Base-by-base conservation (phyloP, 73 alveolate genomes). In the Durusdinium trenchii region DNA sequence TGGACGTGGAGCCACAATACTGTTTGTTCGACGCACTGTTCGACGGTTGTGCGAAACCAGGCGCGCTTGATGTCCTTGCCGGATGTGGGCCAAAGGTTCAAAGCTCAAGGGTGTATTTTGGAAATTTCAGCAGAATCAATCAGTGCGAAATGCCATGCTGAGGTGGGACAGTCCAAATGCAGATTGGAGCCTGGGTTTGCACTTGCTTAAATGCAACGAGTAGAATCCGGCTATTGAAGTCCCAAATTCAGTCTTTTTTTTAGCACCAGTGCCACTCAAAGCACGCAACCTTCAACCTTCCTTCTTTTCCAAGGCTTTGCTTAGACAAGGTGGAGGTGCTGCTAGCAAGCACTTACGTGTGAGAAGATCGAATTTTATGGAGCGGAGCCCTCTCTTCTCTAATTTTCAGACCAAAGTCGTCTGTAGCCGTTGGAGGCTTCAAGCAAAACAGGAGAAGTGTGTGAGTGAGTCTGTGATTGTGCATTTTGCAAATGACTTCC, bases 51-150 rank as follows among this genome's bases (percentile, higher is more conserved):
- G n/a, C n/a, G n/a, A n/a, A n/a, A n/a, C 7, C 47, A 90, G 97
- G 97, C 97, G 16, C 97, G 97, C 26, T 50, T 90, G 76, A 90
- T 90, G 87, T 67, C 97, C 57, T 51, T 46, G 97, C 97, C 97
- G 6, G 87, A 90, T n/a, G 97, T 69, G 86, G 97, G 97, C 23
- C 97, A 90, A 54, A 90, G 97, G 96, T 86, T 7, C 69, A 84
- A 61, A 14, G 64, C 7, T 12, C 40, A 16, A 30, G 38, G 83
- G 83, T 35, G 45, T 73, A 38, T 23, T 9, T 48, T 28, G 7
- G 94, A 7, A 61, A 3, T n/a, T 28, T 61, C 75, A n/a, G 40
- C 75, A 61, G 32, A 61, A 61, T 61, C 23, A n/a, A 61, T 28
- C 75, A 61, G n/a, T n/a, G n/a, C n/a, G n/a, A n/a, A n/a, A n/a